phyloP scores from a whole-genome alignment of 768 basidiomycete species.

The Pholiota conissans region DNA sequence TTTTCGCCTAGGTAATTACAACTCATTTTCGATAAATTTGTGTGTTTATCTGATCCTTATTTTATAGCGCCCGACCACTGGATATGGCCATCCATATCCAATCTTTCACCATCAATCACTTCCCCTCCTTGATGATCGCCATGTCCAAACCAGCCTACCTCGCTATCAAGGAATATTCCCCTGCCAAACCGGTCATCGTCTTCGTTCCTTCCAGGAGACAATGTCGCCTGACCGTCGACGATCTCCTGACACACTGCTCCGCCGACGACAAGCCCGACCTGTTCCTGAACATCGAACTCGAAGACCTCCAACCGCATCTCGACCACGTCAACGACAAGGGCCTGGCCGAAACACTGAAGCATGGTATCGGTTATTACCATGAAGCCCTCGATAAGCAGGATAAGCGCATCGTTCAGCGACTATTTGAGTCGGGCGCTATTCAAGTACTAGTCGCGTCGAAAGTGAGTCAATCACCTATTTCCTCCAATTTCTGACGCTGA shows the following conservation, averaged over 20 bases:
- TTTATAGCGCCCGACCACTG: constrained; percentile 82
- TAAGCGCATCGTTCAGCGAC: constrained; percentile 87
- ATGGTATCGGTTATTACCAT: constrained; percentile 94
- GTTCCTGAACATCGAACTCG: constrained; percentile 87
- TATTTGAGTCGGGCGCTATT: constrained; percentile 93
- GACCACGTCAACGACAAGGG: constrained; percentile 79
- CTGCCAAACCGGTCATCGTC: constrained; percentile 82
- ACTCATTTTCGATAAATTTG: background rate
- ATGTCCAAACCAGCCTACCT: constrained; percentile 99
- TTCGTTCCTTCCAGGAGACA: constrained; percentile 95
- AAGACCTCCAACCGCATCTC: constrained; percentile 83
- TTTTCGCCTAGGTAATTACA: constrained; percentile 80
- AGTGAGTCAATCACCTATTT: constrained; percentile 41
- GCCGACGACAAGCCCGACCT: constrained; percentile 84
- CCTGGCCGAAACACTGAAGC: constrained; percentile 78
- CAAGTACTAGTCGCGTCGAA: constrained; percentile 94
- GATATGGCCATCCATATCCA: constrained; percentile 98
- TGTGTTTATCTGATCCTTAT: background rate
- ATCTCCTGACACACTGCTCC: constrained; percentile 83
- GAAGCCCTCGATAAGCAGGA: constrained; percentile 92
- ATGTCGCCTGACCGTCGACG: constrained; percentile 91
- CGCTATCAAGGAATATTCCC: constrained; percentile 85
- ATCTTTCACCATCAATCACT: constrained; percentile 94
- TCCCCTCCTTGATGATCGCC: constrained; percentile 97
- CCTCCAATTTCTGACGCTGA: background rate